Percentiles rank a stretch among this genome's conserved stretches.
These are phyloP conservation scores for Vitis hybrid DNA, from an alignment of 177 flowering plant species.

Conservation along the genomic window DNA sequence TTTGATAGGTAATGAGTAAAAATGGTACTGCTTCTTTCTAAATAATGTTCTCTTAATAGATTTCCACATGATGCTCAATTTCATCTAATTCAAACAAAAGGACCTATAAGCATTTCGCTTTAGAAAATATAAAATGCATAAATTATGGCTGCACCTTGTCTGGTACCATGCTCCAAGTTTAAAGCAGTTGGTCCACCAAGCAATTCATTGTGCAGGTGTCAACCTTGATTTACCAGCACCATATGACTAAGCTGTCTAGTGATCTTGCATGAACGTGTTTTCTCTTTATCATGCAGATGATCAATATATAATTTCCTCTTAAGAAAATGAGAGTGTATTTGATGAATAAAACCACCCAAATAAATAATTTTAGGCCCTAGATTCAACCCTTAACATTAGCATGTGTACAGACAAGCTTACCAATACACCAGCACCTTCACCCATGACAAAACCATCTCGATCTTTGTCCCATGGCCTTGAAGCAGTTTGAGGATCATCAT, in stretches of 20 bases:
- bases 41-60: background rate
- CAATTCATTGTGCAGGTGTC: background rate
- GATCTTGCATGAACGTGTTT: background rate
- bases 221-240: background rate
- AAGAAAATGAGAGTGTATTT: background rate
- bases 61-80: background rate
- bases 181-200: background rate
- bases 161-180: background rate
- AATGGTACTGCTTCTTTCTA: background rate
- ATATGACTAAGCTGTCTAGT: background rate
- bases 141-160: background rate
- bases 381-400: background rate
- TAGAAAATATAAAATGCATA: background rate
- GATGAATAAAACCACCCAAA: background rate
- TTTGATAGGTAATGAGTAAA: too few relatives aligned
- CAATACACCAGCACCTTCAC: conserved; percentile 93
- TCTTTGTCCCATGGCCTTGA: conserved; percentile 95
- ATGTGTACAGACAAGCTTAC: conserved; percentile 35
- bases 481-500: conserved; percentile 90
- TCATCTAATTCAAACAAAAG: background rate
- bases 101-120: background rate
- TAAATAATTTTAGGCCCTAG: background rate
- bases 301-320: background rate
- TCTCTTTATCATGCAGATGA: background rate
- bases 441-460: conserved; percentile 95